Percentiles rank a stretch among this genome's conserved stretches.
phyloP scores from a whole-genome alignment of 495 filamentous ascomycete genomes.

The Aspergillus nidulans region DNA sequence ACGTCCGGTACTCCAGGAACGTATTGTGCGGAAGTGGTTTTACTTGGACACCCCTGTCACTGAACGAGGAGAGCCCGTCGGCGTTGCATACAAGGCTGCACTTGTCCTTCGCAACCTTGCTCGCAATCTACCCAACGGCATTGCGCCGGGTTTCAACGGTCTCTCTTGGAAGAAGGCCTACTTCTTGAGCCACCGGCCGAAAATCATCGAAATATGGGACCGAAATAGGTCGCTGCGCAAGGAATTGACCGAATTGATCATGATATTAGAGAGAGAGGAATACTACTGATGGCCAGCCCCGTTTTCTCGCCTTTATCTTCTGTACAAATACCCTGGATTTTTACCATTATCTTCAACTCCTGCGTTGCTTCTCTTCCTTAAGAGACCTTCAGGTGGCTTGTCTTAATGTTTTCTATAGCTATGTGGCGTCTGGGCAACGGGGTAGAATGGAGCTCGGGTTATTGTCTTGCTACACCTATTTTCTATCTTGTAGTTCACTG shows the following conservation, averaged over 20 bases:
- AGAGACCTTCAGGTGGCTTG: not conserved
- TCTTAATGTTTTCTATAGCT: not conserved
- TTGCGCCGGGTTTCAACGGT: conserved; percentile 27
- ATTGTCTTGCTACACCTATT: conserved; percentile 1
- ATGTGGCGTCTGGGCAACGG: conserved; percentile 20
- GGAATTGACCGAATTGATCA: conserved; percentile 42
- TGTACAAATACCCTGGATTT: conserved; percentile 26
- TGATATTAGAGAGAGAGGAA: conserved; percentile 42
- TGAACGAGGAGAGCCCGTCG: conserved; percentile 74
- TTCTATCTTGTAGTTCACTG: not conserved
- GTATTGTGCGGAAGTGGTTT: conserved; percentile 39
- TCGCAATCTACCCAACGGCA: conserved; percentile 55
- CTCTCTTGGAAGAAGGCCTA: conserved; percentile 41
- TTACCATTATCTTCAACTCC: conserved; percentile 9
- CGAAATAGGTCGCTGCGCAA: conserved; percentile 41
- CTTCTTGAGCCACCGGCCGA: conserved; percentile 38
- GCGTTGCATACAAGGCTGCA: conserved; percentile 78
- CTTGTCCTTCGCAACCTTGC: conserved; percentile 88
- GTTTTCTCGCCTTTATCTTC: conserved; percentile 4
- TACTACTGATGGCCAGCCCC: conserved; percentile 26
- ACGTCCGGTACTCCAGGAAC: conserved; percentile 38
- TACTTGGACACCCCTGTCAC: conserved; percentile 69
- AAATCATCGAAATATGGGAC: conserved; percentile 42
- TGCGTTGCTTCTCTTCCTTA: not conserved
- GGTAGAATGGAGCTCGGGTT: conserved; percentile 20